Evolutionary conservation across 2,329 filamentous ascomycete species (phyloP), one percentile per base, ranked within the genome.

Genomic region (Penicillium sp.): DNA sequence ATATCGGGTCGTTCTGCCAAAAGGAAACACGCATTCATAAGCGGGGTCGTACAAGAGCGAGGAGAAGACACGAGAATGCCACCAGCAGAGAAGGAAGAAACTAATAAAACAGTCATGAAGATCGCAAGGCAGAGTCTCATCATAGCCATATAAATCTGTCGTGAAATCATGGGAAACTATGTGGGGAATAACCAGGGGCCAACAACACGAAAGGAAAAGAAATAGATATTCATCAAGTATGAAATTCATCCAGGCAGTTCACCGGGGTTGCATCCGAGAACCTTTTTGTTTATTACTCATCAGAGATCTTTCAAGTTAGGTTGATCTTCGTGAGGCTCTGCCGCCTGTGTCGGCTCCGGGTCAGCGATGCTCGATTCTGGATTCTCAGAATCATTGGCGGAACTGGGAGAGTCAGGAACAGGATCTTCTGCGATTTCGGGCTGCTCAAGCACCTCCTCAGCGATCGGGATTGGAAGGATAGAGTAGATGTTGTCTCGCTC

Each of bases 161-260:
- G 67, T 71, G 66, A 72, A 66, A 62, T 73, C 65, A 64, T 72
- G 65, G 65, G 56, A 67, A 73, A 75, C 72, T 75, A 69, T 74
- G 66, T 73, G 73, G 72, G 73, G 71, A 74, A 76, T 74, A 73
- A 69, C 56, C 58, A 66, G 65, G 62, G 63, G 68, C 67, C 58
- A 58, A 62, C 41, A 67, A 62, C 61, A 31, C 38, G 55, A 51
- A 38, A 61, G 38, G 13, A 49, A 49, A 53, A 61, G 49, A 55
- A 50, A 61, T 56, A 63, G 23, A 47, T 44, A 30, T 45, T 21
- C 58, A 61, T 64, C 48, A 54, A 50, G 35, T 45, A 55, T 54
- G 29, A 62, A 52, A 49, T 31, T 38, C 60, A 46, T 49, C 49
- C 58, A 53, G 23, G 45, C 13, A 53, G 30, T 60, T 51, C 41